Evolutionary conservation across 345 rosid species (phyloP).

Genomic region (Lepidium sativum): DNA sequence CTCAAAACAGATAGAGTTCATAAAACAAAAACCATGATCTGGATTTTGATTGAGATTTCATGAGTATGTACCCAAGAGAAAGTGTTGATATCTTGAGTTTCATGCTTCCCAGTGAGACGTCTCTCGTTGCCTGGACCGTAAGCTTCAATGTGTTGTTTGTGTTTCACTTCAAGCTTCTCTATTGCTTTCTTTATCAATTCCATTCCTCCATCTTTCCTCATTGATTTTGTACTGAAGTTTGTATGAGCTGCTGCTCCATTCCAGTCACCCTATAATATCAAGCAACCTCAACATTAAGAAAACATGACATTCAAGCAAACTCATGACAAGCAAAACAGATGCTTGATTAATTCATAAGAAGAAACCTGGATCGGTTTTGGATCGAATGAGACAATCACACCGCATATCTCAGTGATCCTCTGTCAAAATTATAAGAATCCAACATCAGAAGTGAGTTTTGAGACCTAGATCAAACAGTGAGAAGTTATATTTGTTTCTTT

Average conservation of each 20-base stretch:
- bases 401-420: constrained; percentile 92
- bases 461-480: background rate
- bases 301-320: background rate
- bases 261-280: constrained; percentile 73
- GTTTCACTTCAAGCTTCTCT: constrained; percentile 74
- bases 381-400: constrained; percentile 80
- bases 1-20: background rate
- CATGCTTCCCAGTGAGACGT: constrained; percentile 87
- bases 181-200: constrained; percentile 89
- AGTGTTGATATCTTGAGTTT: constrained; percentile 71
- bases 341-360: background rate
- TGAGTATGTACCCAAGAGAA: constrained; percentile 75
- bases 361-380: constrained; percentile 89
- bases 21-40: background rate
- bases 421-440: constrained; percentile 23
- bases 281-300: background rate
- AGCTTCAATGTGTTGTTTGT: constrained; percentile 75
- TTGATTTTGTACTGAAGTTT: constrained; percentile 89
- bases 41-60: background rate
- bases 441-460: background rate
- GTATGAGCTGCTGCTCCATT: constrained; percentile 99
- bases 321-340: background rate
- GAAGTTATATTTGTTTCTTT: background rate
- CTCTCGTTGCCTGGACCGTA: constrained; percentile 98
- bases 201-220: constrained; percentile 81